Conservation (phyloP, 1,284 basidiomycete genomes). For the Rhodotorula sp. region DNA sequence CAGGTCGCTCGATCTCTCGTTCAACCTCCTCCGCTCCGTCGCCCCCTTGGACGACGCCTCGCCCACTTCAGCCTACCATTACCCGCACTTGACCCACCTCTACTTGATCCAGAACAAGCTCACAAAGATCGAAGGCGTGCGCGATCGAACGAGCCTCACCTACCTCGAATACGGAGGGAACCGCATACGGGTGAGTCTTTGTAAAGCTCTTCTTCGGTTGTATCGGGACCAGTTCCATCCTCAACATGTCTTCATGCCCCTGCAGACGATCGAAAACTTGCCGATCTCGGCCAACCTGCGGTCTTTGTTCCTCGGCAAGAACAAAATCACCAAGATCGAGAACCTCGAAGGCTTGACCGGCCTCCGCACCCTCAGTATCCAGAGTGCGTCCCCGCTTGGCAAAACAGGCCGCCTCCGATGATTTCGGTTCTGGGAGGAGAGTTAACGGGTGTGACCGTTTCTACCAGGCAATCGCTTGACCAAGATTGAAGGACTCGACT, state of each 20-base stretch:
- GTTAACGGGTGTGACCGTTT: too few species aligned
- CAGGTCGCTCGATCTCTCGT: constrained; percentile 86
- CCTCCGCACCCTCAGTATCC: constrained; percentile 69
- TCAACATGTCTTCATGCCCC: too few species aligned
- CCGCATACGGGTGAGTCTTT: constrained; percentile 66
- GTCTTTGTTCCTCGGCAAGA: constrained; percentile 95
- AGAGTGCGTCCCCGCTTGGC: constrained; percentile 34
- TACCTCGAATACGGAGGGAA: constrained; percentile 94
- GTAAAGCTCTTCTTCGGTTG: neutral
- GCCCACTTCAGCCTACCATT: constrained; percentile 56
- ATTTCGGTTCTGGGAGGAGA: neutral
- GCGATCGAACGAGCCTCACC: constrained; percentile 61
- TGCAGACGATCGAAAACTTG: constrained; percentile 75
- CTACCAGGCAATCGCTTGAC: constrained; percentile 42
- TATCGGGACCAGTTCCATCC: too few species aligned
- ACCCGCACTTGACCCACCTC: constrained; percentile 59
- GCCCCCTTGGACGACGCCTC: constrained; percentile 60
- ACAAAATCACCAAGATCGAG: constrained; percentile 86
- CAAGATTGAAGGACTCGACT: constrained; percentile 43
- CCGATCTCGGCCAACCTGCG: constrained; percentile 61
- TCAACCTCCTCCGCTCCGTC: constrained; percentile 78
- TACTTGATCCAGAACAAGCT: constrained; percentile 98
- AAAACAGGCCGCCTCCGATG: rapidly evolving
- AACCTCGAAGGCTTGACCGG: constrained; percentile 67
- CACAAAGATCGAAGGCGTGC: constrained; percentile 63